Evolutionary conservation across 2,329 filamentous ascomycete species (phyloP).

Genomic region (Teratosphaeria destructans): DNA sequence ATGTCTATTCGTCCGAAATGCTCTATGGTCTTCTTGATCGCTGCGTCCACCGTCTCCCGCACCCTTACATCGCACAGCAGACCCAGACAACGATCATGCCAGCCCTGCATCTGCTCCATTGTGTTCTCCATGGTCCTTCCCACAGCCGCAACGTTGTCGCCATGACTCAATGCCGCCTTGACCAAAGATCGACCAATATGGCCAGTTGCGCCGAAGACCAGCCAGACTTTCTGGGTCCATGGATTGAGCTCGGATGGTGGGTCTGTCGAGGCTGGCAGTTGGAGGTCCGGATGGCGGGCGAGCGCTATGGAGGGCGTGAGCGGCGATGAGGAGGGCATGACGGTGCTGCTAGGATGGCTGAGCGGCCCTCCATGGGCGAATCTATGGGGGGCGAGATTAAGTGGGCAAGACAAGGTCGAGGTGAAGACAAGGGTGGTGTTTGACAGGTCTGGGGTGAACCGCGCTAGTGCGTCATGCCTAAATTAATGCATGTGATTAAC

Average conservation of each 20-base stretch:
- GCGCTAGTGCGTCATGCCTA: neutral
- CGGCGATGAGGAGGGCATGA: neutral
- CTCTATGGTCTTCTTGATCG: constrained; percentile 58
- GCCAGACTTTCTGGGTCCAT: constrained; percentile 72
- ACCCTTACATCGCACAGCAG: constrained; percentile 85
- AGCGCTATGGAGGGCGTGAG: neutral
- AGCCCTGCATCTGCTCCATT: constrained; percentile 59
- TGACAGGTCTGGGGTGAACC: neutral
- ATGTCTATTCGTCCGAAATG: constrained; percentile 71
- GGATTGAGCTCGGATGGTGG: constrained; percentile 61
- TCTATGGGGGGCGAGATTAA: neutral
- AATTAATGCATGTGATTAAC: neutral
- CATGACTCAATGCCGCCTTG: constrained; percentile 51
- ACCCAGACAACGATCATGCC: constrained; percentile 63
- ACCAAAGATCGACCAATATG: constrained; percentile 90
- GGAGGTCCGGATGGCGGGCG: constrained; percentile 31
- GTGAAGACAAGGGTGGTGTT: neutral
- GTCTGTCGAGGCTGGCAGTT: constrained; percentile 65
- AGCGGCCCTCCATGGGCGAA: neutral
- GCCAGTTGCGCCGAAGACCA: constrained; percentile 94
- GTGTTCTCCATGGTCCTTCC: constrained; percentile 72
- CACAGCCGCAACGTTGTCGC: constrained; percentile 70
- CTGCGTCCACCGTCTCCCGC: constrained; percentile 62
- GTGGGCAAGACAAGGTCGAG: neutral
- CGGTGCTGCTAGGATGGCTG: neutral